These are phyloP conservation scores for Lachancea nothofagi DNA, from an alignment of 805 yeast species.

Conservation along the genomic window DNA sequence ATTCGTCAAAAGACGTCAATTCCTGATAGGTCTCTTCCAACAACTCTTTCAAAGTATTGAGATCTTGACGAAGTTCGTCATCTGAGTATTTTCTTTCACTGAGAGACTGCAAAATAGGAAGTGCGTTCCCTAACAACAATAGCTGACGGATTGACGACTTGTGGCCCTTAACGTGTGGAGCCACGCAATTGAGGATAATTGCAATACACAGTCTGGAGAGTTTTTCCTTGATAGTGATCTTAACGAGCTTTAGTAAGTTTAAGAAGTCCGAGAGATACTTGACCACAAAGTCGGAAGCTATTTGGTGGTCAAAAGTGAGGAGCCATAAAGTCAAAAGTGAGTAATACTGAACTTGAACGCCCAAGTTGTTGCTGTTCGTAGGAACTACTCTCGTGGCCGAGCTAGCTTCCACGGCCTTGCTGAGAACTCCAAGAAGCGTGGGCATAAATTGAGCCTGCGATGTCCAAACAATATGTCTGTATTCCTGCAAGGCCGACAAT, in stretches of 20 bases:
- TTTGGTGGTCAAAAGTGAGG: constrained; percentile 60
- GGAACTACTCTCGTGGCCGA: constrained; percentile 29
- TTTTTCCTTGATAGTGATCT: constrained; percentile 86
- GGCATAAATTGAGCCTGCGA: constrained; percentile 42
- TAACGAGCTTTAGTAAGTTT: constrained; percentile 48
- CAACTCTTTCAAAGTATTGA: constrained; percentile 50
- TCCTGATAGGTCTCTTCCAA: constrained; percentile 68
- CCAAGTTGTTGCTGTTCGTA: constrained; percentile 38
- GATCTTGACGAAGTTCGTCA: constrained; percentile 77
- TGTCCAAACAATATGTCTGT: constrained; percentile 25
- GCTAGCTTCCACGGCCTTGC: constrained; percentile 31
- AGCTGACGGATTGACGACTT: constrained; percentile 58
- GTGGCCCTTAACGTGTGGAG: constrained; percentile 33
- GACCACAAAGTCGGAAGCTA: constrained; percentile 50
- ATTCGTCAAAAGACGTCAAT: constrained; percentile 90
- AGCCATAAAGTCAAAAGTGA: constrained; percentile 78
- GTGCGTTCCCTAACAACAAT: constrained; percentile 67
- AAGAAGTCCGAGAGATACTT: constrained; percentile 45
- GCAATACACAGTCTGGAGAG: constrained; percentile 80
- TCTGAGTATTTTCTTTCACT: constrained; percentile 91
- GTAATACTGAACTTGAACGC: constrained; percentile 80
- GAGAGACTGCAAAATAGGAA: constrained; percentile 60
- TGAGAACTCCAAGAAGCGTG: constrained; percentile 43
- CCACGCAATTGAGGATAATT: constrained; percentile 56
- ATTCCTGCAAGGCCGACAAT: constrained; percentile 24